Base-by-base conservation (phyloP, 495 filamentous ascomycete species). In the Diplogelasinospora grovesii region DNA sequence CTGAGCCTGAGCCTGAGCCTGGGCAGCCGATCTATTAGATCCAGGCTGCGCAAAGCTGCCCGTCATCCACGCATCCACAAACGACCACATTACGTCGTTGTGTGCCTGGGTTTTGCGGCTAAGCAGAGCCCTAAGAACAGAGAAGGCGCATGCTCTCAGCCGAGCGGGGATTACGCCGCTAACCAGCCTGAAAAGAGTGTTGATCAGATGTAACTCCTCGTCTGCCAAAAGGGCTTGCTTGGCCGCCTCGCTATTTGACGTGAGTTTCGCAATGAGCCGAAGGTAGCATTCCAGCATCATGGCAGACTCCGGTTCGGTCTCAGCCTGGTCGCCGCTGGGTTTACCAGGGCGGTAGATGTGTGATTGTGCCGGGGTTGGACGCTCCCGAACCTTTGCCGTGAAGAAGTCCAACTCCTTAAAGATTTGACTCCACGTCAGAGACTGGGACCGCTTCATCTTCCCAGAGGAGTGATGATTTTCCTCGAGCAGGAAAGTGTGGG, bases 231-330 rank as follows among this genome's bases (percentile, higher is more conserved):
- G 66, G 67, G 78, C 90, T 21, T 70, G 58, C 43, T 87, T 68
- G 7, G 85, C 82, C n/a, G 63, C 54, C 26, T 68, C 64, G 55
- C 85, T 89, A 47, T 86, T 70, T 8, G 71, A 65, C 33, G 77
- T 81, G 19, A 96, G 62, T 54, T 90, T 86, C 3, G 84, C 76
- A 42, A 93, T 85, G 5, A 99, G 70, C 8, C 89, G 79, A 25
- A 99, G 70, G 54, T 95, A 95, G 47, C 85, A 88, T 54, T 95
- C 88, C 22, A 97, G 69, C 86, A 96, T 95, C 52, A 92, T 78
- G 11, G 79, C 77, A 32, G 83, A 85, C 58, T 98, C 93, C 16
- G 86, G 88, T 56, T 94, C 83, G n/a, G 74, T 70, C 44, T 86
- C 82, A 16, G 65, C 60, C 41, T 63, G 60, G 24, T 75, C 71